phyloP scores from a whole-genome alignment of 176 grass and related monocot genomes.

The Saccharum spontaneum region DNA sequence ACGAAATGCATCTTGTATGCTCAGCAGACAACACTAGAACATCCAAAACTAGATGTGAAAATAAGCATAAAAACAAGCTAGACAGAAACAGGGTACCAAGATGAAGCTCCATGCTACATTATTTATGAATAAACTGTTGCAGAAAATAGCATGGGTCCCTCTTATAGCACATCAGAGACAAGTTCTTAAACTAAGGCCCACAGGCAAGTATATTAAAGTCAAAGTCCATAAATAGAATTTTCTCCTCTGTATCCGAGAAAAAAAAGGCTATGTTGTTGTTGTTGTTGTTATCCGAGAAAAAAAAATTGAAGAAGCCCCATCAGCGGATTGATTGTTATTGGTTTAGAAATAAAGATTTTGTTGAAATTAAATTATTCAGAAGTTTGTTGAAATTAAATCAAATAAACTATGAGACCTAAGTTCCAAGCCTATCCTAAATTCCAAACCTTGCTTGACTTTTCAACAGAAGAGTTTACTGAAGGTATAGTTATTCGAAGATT shows the following conservation, averaged over 20 bases:
- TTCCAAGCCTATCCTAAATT: background rate
- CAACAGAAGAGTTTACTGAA: background rate
- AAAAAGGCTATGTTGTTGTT: no score
- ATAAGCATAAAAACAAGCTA: background rate
- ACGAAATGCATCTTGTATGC: background rate
- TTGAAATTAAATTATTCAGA: background rate
- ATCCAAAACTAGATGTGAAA: background rate
- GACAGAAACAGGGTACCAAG: background rate
- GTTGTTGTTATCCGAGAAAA: no score
- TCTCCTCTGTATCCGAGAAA: background rate
- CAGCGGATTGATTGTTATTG: background rate
- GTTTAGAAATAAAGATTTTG: background rate
- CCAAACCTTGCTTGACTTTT: background rate
- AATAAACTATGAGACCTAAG: background rate
- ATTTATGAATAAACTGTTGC: background rate
- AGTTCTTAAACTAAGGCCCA: background rate
- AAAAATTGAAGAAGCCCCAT: background rate
- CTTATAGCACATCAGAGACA: background rate
- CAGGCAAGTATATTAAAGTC: background rate
- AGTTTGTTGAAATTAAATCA: background rate
- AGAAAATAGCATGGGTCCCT: background rate
- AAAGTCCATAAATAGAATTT: background rate
- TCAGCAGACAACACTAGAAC: background rate
- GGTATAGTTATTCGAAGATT: background rate
- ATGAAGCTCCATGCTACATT: background rate